Evolutionary conservation across 129 eudicot genomes (phyloP).

Genomic region (Artemisia argyi): DNA sequence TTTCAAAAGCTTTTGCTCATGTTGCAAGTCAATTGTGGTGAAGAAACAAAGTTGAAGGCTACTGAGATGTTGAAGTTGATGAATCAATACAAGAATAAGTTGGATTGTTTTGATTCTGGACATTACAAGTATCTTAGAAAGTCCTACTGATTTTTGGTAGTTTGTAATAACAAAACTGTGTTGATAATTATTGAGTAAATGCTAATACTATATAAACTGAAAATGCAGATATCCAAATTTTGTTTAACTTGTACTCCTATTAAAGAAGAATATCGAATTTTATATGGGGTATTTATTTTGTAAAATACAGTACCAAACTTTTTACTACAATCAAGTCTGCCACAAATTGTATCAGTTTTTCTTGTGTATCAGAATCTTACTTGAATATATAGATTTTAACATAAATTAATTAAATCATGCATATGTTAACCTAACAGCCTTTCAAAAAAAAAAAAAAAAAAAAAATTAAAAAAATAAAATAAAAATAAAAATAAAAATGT

Average conservation of each 20-base stretch:
- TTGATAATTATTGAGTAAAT: constrained; percentile 10
- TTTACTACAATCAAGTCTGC: too few relatives aligned
- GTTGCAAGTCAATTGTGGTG: constrained; percentile 81
- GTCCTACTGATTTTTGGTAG: constrained; percentile 36
- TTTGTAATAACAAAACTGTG: constrained; percentile 22
- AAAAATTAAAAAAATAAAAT: too few relatives aligned
- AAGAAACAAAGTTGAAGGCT: constrained; percentile 62
- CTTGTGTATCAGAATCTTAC: too few relatives aligned
- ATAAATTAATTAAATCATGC: too few relatives aligned
- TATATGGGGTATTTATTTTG: too few relatives aligned
- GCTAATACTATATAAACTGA: not conserved
- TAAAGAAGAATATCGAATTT: not conserved
- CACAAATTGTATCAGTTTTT: too few relatives aligned
- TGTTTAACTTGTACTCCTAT: not conserved
- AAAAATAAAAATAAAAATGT: too few relatives aligned
- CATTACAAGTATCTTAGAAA: constrained; percentile 70
- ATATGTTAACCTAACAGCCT: too few relatives aligned
- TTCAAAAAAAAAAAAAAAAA: too few relatives aligned
- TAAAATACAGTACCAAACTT: too few relatives aligned
- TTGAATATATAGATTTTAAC: too few relatives aligned
- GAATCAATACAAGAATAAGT: constrained; percentile 59
- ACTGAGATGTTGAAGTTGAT: constrained; percentile 80
- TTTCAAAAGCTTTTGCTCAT: constrained; percentile 83
- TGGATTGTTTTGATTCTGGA: constrained; percentile 74
- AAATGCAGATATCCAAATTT: constrained; percentile 17